Conservation (phyloP, 768 basidiomycete genomes). For the Mycena capillaripes region DNA sequence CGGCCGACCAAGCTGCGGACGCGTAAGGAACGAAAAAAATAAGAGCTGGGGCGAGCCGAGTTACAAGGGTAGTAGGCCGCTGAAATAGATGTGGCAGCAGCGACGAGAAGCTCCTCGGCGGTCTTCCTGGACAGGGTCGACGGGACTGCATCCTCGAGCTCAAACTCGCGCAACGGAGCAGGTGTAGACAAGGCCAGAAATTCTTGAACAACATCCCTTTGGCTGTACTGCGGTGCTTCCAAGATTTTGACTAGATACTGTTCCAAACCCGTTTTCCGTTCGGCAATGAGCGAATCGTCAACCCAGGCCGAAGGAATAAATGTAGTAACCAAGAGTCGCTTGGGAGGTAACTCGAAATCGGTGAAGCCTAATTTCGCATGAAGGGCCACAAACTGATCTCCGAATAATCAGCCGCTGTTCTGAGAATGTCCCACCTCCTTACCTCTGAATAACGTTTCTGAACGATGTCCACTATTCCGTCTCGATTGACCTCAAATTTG, state of each 20-base stretch:
- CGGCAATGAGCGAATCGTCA: conserved; percentile 59
- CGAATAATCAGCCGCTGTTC: not conserved
- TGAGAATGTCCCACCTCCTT: not conserved
- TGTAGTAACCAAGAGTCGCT: conserved; percentile 56
- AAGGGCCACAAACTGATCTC: conserved; percentile 47
- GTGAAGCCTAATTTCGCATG: conserved; percentile 43
- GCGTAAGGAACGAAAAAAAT: conserved; percentile 43
- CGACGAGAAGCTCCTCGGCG: conserved; percentile 23
- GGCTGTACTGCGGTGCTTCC: conserved; percentile 44
- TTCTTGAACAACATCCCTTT: conserved; percentile 44
- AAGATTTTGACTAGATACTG: conserved; percentile 54
- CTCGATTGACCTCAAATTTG: conserved; percentile 50
- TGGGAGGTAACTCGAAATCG: conserved; percentile 52
- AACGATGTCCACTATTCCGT: conserved; percentile 46
- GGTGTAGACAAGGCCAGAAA: conserved; percentile 47
- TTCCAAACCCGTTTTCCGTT: conserved; percentile 58
- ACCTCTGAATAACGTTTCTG: conserved; percentile 63
- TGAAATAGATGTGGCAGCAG: conserved; percentile 36
- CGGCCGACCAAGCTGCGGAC: conserved; percentile 31
- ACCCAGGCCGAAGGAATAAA: conserved; percentile 62
- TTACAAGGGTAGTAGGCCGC: conserved; percentile 48
- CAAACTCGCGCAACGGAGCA: conserved; percentile 32
- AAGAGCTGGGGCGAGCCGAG: not conserved
- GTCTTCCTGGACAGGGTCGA: conserved; percentile 31
- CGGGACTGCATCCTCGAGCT: conserved; percentile 57